A percentile compares a stretch with the other conserved stretches of the same genome.
These are phyloP conservation scores for Penicillium sp. DNA, from an alignment of 2,329 filamentous ascomycete species.

Conservation along the genomic window DNA sequence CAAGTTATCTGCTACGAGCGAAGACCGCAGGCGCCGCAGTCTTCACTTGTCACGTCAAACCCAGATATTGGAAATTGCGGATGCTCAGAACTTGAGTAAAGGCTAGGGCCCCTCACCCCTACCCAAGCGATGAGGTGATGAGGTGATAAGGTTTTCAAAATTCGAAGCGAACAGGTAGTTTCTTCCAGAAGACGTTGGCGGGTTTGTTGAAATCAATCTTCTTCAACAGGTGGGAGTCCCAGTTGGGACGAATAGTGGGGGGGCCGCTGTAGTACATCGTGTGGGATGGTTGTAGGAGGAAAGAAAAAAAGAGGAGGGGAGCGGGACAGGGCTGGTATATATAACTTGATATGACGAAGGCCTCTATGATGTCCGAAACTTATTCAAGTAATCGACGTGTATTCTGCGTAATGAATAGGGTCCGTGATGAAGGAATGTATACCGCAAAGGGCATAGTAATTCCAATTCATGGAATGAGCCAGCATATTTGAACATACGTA, in stretches of 20 bases:
- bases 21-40: neutral
- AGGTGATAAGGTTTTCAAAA: neutral
- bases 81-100: neutral
- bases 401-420: neutral
- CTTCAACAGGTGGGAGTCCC: neutral
- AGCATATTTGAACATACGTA: neutral
- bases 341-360: neutral
- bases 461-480: neutral
- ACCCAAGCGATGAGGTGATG: conserved; percentile 1
- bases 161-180: neutral
- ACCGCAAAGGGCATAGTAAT: neutral
- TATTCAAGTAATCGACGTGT: neutral
- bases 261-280: neutral
- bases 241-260: neutral
- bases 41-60: neutral
- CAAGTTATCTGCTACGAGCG: neutral
- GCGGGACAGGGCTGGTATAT: neutral
- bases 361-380: neutral
- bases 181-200: neutral
- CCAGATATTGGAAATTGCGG: neutral
- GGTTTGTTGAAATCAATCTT: neutral
- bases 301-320: neutral
- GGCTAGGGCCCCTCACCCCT: neutral
- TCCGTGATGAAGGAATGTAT: neutral
- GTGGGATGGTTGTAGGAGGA: conserved; percentile 1